Percentiles rank a stretch among this genome's conserved stretches.
These are phyloP conservation scores for Barnettozyma wickerhamii DNA, from an alignment of 805 yeast species.

Conservation along the genomic window DNA sequence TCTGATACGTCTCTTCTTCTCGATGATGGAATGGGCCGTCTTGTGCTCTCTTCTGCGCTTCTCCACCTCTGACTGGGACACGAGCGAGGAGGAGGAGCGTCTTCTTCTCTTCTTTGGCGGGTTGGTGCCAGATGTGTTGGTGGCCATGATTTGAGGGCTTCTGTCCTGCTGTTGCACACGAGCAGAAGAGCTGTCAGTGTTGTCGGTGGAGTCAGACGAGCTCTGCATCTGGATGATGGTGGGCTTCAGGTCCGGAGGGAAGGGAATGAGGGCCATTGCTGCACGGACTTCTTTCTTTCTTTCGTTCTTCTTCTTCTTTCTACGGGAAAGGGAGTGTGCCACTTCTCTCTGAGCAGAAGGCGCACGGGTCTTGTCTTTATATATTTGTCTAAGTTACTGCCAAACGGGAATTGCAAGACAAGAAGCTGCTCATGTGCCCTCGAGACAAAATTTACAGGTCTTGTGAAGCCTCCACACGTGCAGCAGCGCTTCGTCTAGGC, in stretches of 20 bases:
- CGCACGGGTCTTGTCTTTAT: no score
- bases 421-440: no score
- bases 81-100: constrained; percentile 21
- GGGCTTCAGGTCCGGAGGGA: constrained; percentile 44
- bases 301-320: no score
- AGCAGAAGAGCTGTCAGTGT: constrained; percentile 3
- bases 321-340: background rate
- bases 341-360: no score
- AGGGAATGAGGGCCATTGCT: constrained; percentile 31
- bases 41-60: constrained; percentile 44
- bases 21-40: constrained; percentile 71
- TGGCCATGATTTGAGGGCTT: no score
- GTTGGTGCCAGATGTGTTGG: no score
- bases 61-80: constrained; percentile 30
- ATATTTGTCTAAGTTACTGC: no score
- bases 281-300: no score
- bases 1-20: constrained; percentile 70
- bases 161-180: constrained; percentile 4
- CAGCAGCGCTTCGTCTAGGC: no score
- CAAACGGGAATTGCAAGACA: no score
- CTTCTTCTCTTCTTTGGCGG: constrained; percentile 24
- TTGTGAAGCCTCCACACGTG: no score
- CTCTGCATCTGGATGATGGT: constrained; percentile 41
- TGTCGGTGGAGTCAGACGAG: constrained; percentile 2
- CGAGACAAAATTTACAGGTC: no score